Evolutionary conservation across 2,329 filamentous ascomycete genomes (phyloP), one percentile per base, ranked within the genome.

Genomic region (Epicoccum nigrum): DNA sequence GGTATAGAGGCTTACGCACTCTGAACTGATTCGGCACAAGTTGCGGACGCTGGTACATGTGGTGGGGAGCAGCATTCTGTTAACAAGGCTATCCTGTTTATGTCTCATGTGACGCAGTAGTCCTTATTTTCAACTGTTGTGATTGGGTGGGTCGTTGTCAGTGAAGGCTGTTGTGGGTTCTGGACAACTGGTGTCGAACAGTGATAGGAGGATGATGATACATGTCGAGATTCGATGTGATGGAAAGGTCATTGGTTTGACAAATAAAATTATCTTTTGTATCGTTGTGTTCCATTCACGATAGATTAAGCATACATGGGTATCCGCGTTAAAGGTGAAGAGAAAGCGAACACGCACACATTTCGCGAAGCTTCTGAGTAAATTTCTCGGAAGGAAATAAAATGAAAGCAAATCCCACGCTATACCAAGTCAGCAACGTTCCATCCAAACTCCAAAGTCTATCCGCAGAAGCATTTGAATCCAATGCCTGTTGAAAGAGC

Each of bases 391-490:
- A n/a, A 42, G 25, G 20, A 16, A 49, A 28, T 33, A 11, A 46
- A 39, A 25, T 44, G 31, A 51, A 40, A 27, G 25, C 34, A 16
- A 48, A 58, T 51, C 60, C 57, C 34, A 58, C 51, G 56, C 58
- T 64, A 61, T 58, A 44, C 61, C 63, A 60, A 58, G 56, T 58
- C 51, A 48, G 58, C 56, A 58, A 32, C 25, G 5, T 40, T 23
- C 28, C 15, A 13, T 54, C 45, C 43, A 38, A 45, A 44, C 3
- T 46, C 51, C 47, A 38, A 38, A 30, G 45, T 41, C 45, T 51
- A 48, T 33, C 21, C 48, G 33, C 43, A 47, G 5, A 33, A 27
- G 6, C 21, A 27, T 21, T n/a, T 11, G 11, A 8, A n/a, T n/a
- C n/a, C n/a, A n/a, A 19, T 48, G 7, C 47, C 44, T 41, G 17